Base-by-base conservation (phyloP, 2,329 filamentous ascomycete genomes). In the Pseudogymnoascus sp. region DNA sequence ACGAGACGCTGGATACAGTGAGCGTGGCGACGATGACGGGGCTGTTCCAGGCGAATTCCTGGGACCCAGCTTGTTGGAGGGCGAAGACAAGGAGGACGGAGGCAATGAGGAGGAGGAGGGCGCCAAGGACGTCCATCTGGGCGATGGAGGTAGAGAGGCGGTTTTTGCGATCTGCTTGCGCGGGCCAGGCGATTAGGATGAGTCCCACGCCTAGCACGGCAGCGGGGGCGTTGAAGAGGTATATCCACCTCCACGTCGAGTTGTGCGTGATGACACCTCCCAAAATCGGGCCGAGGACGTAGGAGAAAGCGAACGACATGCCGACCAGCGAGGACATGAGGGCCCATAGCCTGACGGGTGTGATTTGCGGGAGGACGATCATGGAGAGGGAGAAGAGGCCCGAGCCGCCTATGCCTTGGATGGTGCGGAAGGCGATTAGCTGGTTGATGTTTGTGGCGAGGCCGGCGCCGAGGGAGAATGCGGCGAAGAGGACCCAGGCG, bases 221-320 rank as follows among this genome's bases (percentile, higher is more conserved):
- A 10, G 84, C 72, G 0, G 82, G 82, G 1, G 78, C 80, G 67
- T 84, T 85, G 68, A 85, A 80, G 79, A 80, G 84, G 69, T 84
- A 85, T 1, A 84, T 74, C 66, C 66, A 68, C 44, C 63, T 58
- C 65, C 65, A 68, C 10, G 59, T 63, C 2, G 66, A 58, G 50
- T 64, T 63, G 6, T 59, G 47, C 0, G 66, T 69, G 4, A 70
- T 66, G 0, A 68, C 39, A n/a, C 68, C 67, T n/a, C 68, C 68
- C 3, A 67, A 33, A 3, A 70, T 54, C 1, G 67, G 68, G 5
- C 68, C 67, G 9, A 68, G 41, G 2, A 69, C 63, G 37, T 67
- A 66, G 24, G 65, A 62, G 31, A 63, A 61, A 0, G 63, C 64
- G 26, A 67, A 61, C 5, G 65, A 61, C 77, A 80, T 68, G 0